Evolutionary conservation across 441 rosid genomes (phyloP).

Genomic region (Euphorbia celastroides): DNA sequence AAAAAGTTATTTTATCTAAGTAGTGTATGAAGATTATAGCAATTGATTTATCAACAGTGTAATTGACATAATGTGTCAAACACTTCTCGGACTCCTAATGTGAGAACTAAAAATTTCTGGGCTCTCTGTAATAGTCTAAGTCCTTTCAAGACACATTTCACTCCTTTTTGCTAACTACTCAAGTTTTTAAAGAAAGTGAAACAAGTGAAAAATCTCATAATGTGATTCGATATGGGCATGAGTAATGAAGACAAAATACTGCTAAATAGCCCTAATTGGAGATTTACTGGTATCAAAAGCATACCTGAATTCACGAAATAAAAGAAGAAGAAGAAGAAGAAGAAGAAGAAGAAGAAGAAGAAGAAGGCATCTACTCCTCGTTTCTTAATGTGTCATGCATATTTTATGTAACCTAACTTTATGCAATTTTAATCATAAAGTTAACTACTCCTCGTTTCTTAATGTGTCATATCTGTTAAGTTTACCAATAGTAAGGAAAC

Average conservation of each 20-base stretch:
- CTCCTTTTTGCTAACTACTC: background rate
- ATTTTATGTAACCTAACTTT: no score
- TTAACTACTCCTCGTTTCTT: no score
- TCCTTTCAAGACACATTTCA: background rate
- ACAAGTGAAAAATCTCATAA: conserved; percentile 34
- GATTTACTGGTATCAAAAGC: conserved; percentile 91
- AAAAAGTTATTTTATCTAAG: background rate
- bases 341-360: no score
- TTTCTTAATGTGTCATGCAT: no score
- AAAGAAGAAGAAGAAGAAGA: no score
- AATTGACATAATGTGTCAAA: background rate
- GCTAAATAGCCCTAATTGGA: conserved; percentile 83
- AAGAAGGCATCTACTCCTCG: no score
- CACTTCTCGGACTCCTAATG: background rate
- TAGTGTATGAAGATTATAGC: background rate
- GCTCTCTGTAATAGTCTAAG: background rate
- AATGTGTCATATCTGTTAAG: no score
- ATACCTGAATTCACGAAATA: conserved; percentile 81
- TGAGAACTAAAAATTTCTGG: background rate
- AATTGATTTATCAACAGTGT: background rate
- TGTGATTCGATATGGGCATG: conserved; percentile 95
- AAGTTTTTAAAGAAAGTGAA: conserved; percentile 6
- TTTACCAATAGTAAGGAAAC: no score
- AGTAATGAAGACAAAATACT: conserved; percentile 85
- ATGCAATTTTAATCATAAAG: no score